These are phyloP conservation scores for Aspergillus panamensis DNA, from an alignment of 495 filamentous ascomycete genomes.

Conservation along the genomic window DNA sequence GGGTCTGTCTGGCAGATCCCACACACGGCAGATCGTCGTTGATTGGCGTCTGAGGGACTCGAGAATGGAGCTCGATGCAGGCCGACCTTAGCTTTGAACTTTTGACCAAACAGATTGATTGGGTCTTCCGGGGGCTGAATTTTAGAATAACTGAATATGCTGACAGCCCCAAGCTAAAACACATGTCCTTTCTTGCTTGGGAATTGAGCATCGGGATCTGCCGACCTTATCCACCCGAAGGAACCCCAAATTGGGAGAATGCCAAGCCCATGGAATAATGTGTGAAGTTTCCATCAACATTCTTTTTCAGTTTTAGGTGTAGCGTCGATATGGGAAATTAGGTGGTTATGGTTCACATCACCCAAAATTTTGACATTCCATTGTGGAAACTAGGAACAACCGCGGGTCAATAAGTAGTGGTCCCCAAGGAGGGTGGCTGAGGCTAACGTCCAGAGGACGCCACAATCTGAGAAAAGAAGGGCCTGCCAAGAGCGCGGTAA, in stretches of 20 bases:
- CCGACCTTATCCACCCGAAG: no score
- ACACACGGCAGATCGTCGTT: conserved; percentile 47
- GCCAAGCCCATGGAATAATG: conserved; percentile 6
- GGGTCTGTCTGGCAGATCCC: conserved; percentile 40
- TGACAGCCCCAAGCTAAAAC: not conserved
- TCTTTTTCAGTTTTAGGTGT: conserved; percentile 20
- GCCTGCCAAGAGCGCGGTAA: not conserved
- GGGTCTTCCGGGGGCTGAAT: no score
- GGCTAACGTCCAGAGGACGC: not conserved
- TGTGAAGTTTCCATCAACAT: conserved; percentile 8
- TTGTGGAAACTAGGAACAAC: not conserved
- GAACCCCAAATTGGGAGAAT: conserved; percentile 5
- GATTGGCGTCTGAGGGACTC: conserved; percentile 20
- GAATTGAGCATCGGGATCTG: no score
- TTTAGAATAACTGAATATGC: no score
- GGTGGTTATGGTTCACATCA: not conserved
- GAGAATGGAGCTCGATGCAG: not conserved
- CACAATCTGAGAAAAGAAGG: not conserved
- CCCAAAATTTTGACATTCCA: conserved; percentile 6
- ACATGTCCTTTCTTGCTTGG: no score
- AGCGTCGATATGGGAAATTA: conserved; percentile 4
- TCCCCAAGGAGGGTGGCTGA: not conserved
- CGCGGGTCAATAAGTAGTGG: not conserved
- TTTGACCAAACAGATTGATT: no score
- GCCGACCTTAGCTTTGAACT: not conserved